These are phyloP conservation scores for Gnomoniopsis sp. DNA, from an alignment of 2,329 filamentous ascomycete genomes.

Conservation along the genomic window DNA sequence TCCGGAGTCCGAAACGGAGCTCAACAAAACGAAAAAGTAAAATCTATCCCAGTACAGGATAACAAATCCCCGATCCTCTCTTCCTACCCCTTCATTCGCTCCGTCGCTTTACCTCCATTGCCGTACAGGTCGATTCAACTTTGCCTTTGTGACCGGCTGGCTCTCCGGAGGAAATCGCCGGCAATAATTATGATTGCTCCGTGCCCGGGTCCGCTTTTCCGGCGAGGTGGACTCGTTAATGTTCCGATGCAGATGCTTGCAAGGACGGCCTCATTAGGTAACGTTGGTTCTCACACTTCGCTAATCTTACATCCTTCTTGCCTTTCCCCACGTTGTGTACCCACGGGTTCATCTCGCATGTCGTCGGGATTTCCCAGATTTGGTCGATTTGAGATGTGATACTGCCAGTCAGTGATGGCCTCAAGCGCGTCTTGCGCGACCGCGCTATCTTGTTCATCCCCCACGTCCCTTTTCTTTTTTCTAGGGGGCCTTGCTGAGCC, in stretches of 20 bases:
- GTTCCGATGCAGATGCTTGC: background rate
- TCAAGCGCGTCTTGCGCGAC: constrained; percentile 2
- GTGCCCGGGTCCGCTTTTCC: background rate
- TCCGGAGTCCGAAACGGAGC: background rate
- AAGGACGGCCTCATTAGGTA: background rate
- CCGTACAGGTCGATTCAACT: background rate
- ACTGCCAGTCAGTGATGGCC: background rate
- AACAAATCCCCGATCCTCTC: background rate
- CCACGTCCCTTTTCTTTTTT: background rate
- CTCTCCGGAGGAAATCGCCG: background rate
- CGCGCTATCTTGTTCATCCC: background rate
- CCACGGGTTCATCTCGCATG: background rate
- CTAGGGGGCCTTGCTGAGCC: background rate
- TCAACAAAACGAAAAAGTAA: background rate
- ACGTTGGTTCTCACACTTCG: background rate
- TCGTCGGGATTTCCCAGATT: background rate
- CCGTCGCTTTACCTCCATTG: background rate
- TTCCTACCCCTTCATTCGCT: background rate
- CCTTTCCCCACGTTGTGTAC: background rate
- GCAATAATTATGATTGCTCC: background rate
- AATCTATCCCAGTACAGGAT: too few species aligned
- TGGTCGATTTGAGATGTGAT: background rate
- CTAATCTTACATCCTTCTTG: background rate
- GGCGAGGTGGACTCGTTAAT: background rate
- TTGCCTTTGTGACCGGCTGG: background rate